These are phyloP conservation scores for Leucosporidium scottii DNA, from an alignment of 768 basidiomycete genomes.

Conservation along the genomic window DNA sequence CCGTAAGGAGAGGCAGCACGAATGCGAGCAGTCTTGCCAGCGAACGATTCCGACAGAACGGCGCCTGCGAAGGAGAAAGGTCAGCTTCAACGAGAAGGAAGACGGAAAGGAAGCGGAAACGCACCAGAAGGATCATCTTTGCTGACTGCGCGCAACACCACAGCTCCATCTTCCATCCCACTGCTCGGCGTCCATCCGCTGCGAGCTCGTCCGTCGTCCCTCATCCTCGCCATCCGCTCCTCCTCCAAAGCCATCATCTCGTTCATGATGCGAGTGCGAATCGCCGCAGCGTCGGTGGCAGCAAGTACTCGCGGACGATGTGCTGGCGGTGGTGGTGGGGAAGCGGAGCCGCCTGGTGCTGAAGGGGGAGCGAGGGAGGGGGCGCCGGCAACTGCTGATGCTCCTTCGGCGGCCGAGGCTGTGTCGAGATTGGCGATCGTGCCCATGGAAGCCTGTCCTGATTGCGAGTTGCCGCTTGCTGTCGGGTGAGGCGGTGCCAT, in stretches of 20 bases:
- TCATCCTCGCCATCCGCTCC: slow-evolving; percentile 75
- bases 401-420: slow-evolving; percentile 26
- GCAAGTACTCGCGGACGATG: slow-evolving; percentile 49
- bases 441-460: slow-evolving; percentile 28
- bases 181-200: slow-evolving; percentile 16
- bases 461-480: not conserved
- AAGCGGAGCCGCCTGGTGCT: not conserved
- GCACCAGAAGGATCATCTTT: slow-evolving; percentile 84
- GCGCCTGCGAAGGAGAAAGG: slow-evolving; percentile 49
- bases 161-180: slow-evolving; percentile 61
- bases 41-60: slow-evolving; percentile 92
- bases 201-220: slow-evolving; percentile 11
- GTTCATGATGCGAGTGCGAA: slow-evolving; percentile 91
- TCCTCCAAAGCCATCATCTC: slow-evolving; percentile 97
- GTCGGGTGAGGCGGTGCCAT: slow-evolving; percentile 7
- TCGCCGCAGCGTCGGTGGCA: slow-evolving; percentile 74
- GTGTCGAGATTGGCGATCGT: slow-evolving; percentile 25
- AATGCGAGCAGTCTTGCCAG: slow-evolving; percentile 89
- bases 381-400: slow-evolving; percentile 28
- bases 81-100: not conserved
- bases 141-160: slow-evolving; percentile 85
- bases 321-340: slow-evolving; percentile 9
- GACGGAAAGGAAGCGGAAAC: slow-evolving; percentile 8
- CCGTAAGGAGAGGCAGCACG: slow-evolving; percentile 91
- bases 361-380: slow-evolving; percentile 22